Percentiles rank a stretch among this genome's conserved stretches.
Evolutionary conservation across 1,139 yeast species (phyloP).

Genomic region (Pichia sp.): DNA sequence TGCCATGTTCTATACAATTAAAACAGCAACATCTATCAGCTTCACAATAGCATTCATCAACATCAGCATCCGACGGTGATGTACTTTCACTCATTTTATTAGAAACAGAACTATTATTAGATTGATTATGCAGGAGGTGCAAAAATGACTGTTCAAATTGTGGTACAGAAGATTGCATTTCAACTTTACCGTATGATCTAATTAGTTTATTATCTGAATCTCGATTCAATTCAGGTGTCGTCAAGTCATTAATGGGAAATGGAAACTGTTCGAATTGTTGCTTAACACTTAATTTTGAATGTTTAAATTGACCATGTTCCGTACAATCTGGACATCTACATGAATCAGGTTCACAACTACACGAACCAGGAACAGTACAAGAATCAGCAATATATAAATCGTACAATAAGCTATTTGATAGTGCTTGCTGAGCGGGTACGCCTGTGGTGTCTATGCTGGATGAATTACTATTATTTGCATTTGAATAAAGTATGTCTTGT

Average conservation of each 20-base stretch:
- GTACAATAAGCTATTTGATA: conserved; percentile 15
- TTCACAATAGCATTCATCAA: conserved; percentile 38
- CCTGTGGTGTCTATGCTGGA: too few species aligned
- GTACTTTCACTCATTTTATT: background rate
- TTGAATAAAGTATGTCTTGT: background rate
- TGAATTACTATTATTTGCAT: background rate
- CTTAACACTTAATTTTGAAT: conserved; percentile 12
- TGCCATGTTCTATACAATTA: conserved; percentile 52
- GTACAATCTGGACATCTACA: conserved; percentile 46
- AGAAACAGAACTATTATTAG: background rate
- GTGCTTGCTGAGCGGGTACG: background rate
- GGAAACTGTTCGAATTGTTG: conserved; percentile 16
- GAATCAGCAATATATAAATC: conserved; percentile 31
- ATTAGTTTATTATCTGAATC: background rate
- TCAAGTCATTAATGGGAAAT: conserved; percentile 10
- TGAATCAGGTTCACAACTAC: conserved; percentile 40
- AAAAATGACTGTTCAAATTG: conserved; percentile 17
- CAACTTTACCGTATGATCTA: conserved; percentile 14
- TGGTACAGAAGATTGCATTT: conserved; percentile 15
- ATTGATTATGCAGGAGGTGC: conserved; percentile 3
- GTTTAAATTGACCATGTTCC: conserved; percentile 34
- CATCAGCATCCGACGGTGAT: conserved; percentile 3
- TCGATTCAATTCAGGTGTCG: background rate
- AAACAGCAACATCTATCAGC: conserved; percentile 44
- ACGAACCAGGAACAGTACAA: conserved; percentile 46